Conservation (phyloP, 1,139 yeast species). For the Geotrichum reessii region DNA sequence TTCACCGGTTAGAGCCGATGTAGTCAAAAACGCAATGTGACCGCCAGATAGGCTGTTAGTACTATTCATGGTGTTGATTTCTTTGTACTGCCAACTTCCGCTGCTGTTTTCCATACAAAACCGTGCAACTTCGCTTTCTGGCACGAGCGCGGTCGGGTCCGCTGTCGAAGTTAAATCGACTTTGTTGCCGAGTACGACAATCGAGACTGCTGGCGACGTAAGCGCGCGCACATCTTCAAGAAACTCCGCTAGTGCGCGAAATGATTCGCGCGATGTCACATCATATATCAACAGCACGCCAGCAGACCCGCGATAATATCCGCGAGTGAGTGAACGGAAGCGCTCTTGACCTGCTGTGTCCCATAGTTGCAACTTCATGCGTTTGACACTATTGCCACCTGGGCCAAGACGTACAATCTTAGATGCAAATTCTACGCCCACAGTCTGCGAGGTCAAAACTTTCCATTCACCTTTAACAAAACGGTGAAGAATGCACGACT, state of each 20-base stretch:
- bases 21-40: conserved; percentile 36
- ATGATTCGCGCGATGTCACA: conserved; percentile 51
- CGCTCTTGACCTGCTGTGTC: conserved; percentile 83
- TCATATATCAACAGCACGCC: conserved; percentile 77
- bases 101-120: conserved; percentile 32
- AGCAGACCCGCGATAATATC: conserved; percentile 74
- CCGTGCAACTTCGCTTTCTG: conserved; percentile 35
- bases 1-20: conserved; percentile 54
- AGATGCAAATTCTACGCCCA: conserved; percentile 49
- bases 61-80: conserved; percentile 2
- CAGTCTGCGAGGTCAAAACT: conserved; percentile 40
- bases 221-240: conserved; percentile 46
- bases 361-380: conserved; percentile 48
- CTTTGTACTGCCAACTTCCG: neutral
- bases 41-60: neutral
- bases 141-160: conserved; percentile 33
- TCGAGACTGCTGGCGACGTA: conserved; percentile 39
- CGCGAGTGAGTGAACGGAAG: conserved; percentile 65
- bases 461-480: conserved; percentile 41
- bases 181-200: conserved; percentile 48
- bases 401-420: conserved; percentile 40
- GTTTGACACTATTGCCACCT: conserved; percentile 29
- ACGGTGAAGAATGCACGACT: conserved; percentile 42
- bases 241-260: conserved; percentile 45
- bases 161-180: conserved; percentile 35